These are phyloP conservation scores for Puccinellia tenuiflora DNA, from an alignment of 176 grass and related monocot genomes.

Conservation along the genomic window DNA sequence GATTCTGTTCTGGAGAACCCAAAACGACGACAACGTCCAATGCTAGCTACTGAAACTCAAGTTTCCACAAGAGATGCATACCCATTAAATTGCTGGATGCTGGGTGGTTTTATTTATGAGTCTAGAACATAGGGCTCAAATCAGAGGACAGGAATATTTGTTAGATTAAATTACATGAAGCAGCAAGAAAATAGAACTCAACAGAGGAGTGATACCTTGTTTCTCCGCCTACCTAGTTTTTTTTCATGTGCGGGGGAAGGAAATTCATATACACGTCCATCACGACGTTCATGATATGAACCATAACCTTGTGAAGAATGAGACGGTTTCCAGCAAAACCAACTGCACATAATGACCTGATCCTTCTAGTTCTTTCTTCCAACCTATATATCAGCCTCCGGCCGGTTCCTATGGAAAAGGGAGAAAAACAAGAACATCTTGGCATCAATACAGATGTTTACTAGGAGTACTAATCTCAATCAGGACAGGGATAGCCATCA, in stretches of 20 bases:
- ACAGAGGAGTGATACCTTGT: slow-evolving; percentile 29
- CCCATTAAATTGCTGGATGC: no score
- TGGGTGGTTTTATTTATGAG: background rate
- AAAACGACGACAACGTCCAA: background rate
- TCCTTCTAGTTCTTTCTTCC: slow-evolving; percentile 6
- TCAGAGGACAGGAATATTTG: background rate
- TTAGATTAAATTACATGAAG: background rate
- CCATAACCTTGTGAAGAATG: slow-evolving; percentile 30
- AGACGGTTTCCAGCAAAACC: slow-evolving; percentile 62
- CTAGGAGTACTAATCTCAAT: background rate
- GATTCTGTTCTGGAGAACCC: background rate
- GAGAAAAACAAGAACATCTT: background rate
- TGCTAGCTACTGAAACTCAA: background rate
- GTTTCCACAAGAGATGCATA: background rate
- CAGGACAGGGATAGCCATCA: background rate
- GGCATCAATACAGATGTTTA: background rate
- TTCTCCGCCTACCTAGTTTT: no score
- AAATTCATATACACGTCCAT: slow-evolving; percentile 53
- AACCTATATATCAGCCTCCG: background rate
- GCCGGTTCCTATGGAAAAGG: background rate
- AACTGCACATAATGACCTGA: slow-evolving; percentile 37
- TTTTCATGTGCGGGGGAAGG: slow-evolving; percentile 39
- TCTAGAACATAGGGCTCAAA: background rate
- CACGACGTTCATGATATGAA: background rate
- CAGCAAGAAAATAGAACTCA: background rate